Percentiles rank a stretch among this genome's conserved stretches.
Evolutionary conservation across 2,329 filamentous ascomycete genomes (phyloP).

Genomic region (Fusarium avenaceum): DNA sequence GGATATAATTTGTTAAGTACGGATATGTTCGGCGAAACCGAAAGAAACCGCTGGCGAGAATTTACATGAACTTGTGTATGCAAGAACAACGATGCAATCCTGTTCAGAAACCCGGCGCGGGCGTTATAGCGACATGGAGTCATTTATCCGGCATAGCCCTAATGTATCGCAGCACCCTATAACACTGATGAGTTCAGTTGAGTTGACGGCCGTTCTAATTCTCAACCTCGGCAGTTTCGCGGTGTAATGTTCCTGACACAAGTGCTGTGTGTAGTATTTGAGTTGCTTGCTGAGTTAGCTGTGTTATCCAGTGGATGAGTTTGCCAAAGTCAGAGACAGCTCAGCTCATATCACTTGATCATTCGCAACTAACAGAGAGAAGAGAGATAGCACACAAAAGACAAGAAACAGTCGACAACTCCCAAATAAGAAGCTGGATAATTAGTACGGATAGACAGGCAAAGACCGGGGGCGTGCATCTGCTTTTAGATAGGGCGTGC

Average conservation of each 20-base stretch:
- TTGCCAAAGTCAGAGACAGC: background rate
- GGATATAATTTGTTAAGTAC: conserved; percentile 10
- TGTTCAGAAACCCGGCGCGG: too few species aligned
- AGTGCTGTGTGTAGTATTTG: conserved; percentile 7
- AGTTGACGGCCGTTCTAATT: conserved; percentile 18
- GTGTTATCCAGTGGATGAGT: conserved; percentile 13
- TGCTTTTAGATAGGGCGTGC: conserved; percentile 26
- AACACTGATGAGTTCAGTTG: background rate
- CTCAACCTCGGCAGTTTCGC: conserved; percentile 42
- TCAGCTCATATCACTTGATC: conserved; percentile 12
- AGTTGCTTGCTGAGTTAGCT: conserved; percentile 20
- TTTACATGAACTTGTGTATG: conserved; percentile 14
- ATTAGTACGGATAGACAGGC: too few species aligned
- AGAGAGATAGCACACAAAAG: background rate
- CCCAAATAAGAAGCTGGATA: background rate
- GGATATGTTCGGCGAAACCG: conserved; percentile 6
- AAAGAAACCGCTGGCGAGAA: conserved; percentile 33
- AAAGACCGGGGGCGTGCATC: background rate
- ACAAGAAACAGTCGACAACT: background rate
- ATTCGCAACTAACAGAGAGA: background rate
- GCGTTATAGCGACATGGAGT: conserved; percentile 22
- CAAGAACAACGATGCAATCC: background rate
- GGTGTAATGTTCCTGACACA: conserved; percentile 18
- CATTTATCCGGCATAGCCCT: conserved; percentile 36
- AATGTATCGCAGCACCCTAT: conserved; percentile 3